Evolutionary conservation across 116 monocot species (phyloP).

Genomic region (Trichopus zeylanicus): DNA sequence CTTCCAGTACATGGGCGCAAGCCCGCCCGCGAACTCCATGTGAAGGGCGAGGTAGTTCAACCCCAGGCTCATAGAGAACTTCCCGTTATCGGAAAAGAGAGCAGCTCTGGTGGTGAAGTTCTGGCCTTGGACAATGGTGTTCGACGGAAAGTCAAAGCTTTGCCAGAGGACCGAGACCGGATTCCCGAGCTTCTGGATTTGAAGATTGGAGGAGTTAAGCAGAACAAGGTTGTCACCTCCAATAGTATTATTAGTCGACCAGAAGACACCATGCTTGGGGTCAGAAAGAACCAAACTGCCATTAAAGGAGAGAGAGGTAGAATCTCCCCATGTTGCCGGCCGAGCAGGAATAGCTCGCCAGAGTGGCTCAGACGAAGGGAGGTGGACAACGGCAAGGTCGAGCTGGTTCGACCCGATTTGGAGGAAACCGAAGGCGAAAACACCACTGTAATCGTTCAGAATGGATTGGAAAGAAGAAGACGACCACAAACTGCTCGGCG

Average conservation of each 20-base stretch:
- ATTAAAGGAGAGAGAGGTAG: constrained; percentile 40
- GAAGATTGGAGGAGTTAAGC: constrained; percentile 71
- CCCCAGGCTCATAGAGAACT: constrained; percentile 59
- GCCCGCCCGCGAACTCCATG: constrained; percentile 17
- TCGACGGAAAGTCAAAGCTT: constrained; percentile 64
- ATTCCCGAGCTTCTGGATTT: constrained; percentile 21
- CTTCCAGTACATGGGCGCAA: constrained; percentile 54
- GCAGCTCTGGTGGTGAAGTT: constrained; percentile 53
- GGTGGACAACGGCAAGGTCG: constrained; percentile 29
- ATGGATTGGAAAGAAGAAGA: constrained; percentile 19
- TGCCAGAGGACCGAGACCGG: constrained; percentile 39
- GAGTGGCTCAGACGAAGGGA: constrained; percentile 24
- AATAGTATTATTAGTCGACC: constrained; percentile 25
- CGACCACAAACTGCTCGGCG: constrained; percentile 1
- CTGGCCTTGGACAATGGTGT: constrained; percentile 68
- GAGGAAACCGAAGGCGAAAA: constrained; percentile 34
- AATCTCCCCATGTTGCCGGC: constrained; percentile 4
- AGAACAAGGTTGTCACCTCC: constrained; percentile 30
- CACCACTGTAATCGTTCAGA: constrained; percentile 10
- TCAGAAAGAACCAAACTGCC: constrained; percentile 51
- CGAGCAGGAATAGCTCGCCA: constrained; percentile 20
- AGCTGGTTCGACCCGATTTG: constrained; percentile 2
- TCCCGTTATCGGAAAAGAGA: constrained; percentile 33
- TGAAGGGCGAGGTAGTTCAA: constrained; percentile 45
- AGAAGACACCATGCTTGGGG: constrained; percentile 14